These are phyloP conservation scores for Hypoxylon perforatum DNA, from an alignment of 495 filamentous ascomycete species.

Conservation along the genomic window DNA sequence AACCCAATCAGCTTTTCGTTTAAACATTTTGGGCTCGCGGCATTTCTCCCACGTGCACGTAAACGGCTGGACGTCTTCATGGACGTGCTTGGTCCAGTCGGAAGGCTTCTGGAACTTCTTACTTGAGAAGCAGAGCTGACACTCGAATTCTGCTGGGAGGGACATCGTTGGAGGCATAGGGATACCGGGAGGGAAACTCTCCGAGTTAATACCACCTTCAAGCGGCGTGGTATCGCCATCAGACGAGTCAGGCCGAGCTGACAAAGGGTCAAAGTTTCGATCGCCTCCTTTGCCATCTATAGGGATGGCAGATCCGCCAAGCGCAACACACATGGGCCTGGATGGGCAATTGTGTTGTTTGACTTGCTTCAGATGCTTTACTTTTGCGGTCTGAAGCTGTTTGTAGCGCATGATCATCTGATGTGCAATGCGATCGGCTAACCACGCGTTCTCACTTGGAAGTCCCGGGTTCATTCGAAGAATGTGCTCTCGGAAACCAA, in stretches of 20 bases:
- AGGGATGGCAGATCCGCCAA: constrained; percentile 66
- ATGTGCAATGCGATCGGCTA: constrained; percentile 84
- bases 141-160: constrained; percentile 92
- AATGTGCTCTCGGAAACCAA: constrained; percentile 83
- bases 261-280: constrained; percentile 52
- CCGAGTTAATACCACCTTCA: constrained; percentile 74
- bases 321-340: constrained; percentile 69
- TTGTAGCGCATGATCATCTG: constrained; percentile 86
- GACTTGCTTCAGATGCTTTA: constrained; percentile 73
- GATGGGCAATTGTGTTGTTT: constrained; percentile 66
- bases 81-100: constrained; percentile 98
- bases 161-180: constrained; percentile 82
- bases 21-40: constrained; percentile 92
- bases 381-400: constrained; percentile 75
- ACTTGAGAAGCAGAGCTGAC: constrained; percentile 86
- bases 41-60: constrained; percentile 92
- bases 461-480: constrained; percentile 73
- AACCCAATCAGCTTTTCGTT: constrained; percentile 97
- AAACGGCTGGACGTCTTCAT: constrained; percentile 95
- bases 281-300: constrained; percentile 55
- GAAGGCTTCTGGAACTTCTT: constrained; percentile 95
- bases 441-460: constrained; percentile 65
- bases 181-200: constrained; percentile 80
- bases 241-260: constrained; percentile 62
- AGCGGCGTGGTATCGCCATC: constrained; percentile 72